These are phyloP conservation scores for Acer campestre DNA, from an alignment of 345 rosid species.

Conservation along the genomic window DNA sequence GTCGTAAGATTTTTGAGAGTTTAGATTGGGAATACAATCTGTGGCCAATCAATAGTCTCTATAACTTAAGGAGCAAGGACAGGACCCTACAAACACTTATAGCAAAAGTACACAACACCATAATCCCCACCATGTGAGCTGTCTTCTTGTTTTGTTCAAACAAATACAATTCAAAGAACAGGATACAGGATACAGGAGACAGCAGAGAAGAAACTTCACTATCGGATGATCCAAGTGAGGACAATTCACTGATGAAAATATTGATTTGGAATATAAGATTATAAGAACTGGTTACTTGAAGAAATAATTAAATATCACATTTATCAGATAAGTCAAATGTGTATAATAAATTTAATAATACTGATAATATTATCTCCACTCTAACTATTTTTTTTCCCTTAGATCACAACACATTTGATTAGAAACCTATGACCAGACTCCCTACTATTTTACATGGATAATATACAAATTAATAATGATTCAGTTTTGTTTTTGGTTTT, in stretches of 20 bases:
- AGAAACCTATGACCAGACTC: neutral
- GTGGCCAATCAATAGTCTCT: neutral
- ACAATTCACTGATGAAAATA: neutral
- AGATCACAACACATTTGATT: constrained; percentile 15
- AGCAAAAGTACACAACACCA: neutral
- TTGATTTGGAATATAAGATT: neutral
- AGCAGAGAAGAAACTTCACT: neutral
- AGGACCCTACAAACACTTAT: constrained; percentile 15
- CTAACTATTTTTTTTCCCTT: constrained; percentile 6
- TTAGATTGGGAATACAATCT: too few relatives aligned
- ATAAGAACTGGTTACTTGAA: neutral
- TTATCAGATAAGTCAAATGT: constrained; percentile 19
- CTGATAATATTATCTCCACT: constrained; percentile 7
- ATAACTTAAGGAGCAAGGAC: neutral
- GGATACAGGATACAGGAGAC: neutral
- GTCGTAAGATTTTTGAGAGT: neutral
- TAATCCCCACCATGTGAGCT: constrained; percentile 15
- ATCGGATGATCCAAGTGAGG: neutral
- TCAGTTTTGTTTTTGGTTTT: neutral
- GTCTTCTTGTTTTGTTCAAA: constrained; percentile 21
- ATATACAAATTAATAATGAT: constrained; percentile 24
- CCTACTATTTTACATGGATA: constrained; percentile 28
- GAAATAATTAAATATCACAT: constrained; percentile 4
- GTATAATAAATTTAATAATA: constrained; percentile 1
- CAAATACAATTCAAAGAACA: neutral